Conservation (phyloP, 495 filamentous ascomycete species). For the Neurospora tetraspora region DNA sequence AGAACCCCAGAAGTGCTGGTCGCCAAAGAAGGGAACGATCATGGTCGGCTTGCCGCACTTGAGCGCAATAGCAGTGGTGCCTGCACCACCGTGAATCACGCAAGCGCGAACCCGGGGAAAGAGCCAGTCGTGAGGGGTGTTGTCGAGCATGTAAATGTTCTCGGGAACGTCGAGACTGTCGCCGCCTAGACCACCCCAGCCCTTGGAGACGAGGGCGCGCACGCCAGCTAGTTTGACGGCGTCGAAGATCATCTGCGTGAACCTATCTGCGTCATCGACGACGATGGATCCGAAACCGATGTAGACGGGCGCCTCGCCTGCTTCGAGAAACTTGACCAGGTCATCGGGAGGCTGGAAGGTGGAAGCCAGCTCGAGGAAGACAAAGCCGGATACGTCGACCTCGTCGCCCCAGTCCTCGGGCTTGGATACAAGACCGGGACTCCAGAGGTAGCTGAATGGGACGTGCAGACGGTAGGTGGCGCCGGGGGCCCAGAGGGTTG, state of each 20-base stretch:
- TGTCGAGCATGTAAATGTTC: slow-evolving; percentile 52
- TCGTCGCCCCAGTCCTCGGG: slow-evolving; percentile 66
- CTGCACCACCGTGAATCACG: slow-evolving; percentile 58
- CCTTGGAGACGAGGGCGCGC: slow-evolving; percentile 53
- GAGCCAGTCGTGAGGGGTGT: slow-evolving; percentile 60
- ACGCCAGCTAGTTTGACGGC: slow-evolving; percentile 50
- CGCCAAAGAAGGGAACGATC: slow-evolving; percentile 61
- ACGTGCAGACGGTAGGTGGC: slow-evolving; percentile 53
- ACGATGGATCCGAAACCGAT: slow-evolving; percentile 64
- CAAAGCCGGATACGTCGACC: slow-evolving; percentile 65
- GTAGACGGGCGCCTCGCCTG: slow-evolving; percentile 47
- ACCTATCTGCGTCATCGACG: slow-evolving; percentile 52
- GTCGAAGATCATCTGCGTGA: slow-evolving; percentile 53
- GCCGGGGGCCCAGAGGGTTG: slow-evolving; percentile 55
- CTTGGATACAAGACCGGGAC: slow-evolving; percentile 70
- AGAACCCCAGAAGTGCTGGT: slow-evolving; percentile 75
- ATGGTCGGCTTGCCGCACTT: slow-evolving; percentile 55
- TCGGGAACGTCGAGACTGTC: slow-evolving; percentile 43
- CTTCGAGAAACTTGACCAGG: slow-evolving; percentile 52
- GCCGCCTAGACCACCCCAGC: slow-evolving; percentile 55
- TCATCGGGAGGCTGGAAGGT: slow-evolving; percentile 54
- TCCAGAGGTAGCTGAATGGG: slow-evolving; percentile 77
- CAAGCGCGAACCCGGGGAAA: slow-evolving; percentile 50
- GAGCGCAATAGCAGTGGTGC: slow-evolving; percentile 56
- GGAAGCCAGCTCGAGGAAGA: slow-evolving; percentile 55